Evolutionary conservation across 2,329 filamentous ascomycete genomes (phyloP).

Genomic region (Rugonectria rugulosa): DNA sequence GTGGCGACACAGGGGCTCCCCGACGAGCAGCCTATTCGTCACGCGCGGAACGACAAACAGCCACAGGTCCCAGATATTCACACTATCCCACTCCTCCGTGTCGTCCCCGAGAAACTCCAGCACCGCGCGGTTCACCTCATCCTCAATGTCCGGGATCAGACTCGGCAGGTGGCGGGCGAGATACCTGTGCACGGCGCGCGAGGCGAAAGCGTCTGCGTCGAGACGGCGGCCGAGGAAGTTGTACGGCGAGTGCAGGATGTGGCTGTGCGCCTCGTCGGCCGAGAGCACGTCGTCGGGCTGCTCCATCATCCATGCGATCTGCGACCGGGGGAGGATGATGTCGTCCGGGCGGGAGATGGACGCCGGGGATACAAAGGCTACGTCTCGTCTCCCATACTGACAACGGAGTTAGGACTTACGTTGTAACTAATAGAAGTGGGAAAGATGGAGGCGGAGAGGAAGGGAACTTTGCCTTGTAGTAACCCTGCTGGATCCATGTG

Average conservation of each 20-base stretch:
- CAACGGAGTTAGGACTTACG: neutral
- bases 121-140: conserved; percentile 49
- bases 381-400: conserved; percentile 51
- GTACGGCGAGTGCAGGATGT: conserved; percentile 48
- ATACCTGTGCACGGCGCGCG: conserved; percentile 53
- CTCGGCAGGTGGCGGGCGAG: conserved; percentile 50
- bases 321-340: conserved; percentile 53
- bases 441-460: neutral
- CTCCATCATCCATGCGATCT: conserved; percentile 56
- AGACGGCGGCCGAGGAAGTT: conserved; percentile 51
- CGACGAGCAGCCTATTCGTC: conserved; percentile 54
- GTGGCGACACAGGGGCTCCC: conserved; percentile 49
- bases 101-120: conserved; percentile 46
- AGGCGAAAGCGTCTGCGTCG: conserved; percentile 49
- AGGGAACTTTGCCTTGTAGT: conserved; percentile 46
- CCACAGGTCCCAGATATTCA: conserved; percentile 56
- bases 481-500: conserved; percentile 52
- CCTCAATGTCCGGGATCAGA: conserved; percentile 51
- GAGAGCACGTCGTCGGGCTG: conserved; percentile 55
- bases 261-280: conserved; percentile 50
- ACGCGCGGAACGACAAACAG: conserved; percentile 51
- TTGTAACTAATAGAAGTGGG: neutral
- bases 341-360: conserved; percentile 51
- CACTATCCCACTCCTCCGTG: conserved; percentile 44
- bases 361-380: conserved; percentile 52